These are phyloP conservation scores for Ceratocystiopsis sp. DNA, from an alignment of 2,329 filamentous ascomycete genomes.

Conservation along the genomic window DNA sequence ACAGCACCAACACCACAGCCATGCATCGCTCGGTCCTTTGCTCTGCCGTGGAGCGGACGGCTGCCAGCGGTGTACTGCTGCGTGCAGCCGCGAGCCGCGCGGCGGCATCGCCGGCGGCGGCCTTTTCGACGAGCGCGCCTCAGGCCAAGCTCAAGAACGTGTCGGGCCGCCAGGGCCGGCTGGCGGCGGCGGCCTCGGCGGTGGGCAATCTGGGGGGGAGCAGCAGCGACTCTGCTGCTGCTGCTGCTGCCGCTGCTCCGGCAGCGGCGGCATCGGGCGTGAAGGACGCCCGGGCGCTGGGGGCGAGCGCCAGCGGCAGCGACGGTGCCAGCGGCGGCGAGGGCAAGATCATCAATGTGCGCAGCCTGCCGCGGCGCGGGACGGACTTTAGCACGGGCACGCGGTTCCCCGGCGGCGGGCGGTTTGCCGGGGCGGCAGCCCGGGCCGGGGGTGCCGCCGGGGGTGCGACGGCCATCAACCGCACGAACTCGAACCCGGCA, in stretches of 20 bases:
- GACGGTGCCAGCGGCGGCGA: neutral
- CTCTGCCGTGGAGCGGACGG: constrained; percentile 5
- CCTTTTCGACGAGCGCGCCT: constrained; percentile 8
- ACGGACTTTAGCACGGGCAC: neutral
- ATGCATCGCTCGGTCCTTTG: constrained; percentile 10
- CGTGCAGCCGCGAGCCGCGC: neutral
- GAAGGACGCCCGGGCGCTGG: neutral
- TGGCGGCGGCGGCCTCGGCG: constrained; percentile 11
- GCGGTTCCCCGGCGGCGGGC: neutral
- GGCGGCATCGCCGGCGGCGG: neutral
- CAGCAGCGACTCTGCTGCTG: neutral
- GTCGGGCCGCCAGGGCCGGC: constrained; percentile 7
- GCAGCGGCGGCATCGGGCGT: neutral
- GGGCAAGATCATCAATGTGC: constrained; percentile 14
- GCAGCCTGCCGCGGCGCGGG: constrained; percentile 9
- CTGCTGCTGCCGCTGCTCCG: neutral
- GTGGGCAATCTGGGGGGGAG: constrained; percentile 9
- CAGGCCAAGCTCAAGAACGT: constrained; percentile 6
- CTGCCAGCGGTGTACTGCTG: neutral
- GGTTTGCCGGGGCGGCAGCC: constrained; percentile 2
- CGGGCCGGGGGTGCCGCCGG: neutral
- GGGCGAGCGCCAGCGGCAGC: neutral
- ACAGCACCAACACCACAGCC: neutral
- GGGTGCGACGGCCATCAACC: neutral
- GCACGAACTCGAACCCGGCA: neutral